Percentiles rank a stretch among this genome's conserved stretches.
Evolutionary conservation across 345 rosid genomes (phyloP).

Genomic region (Corchorus capsularis): DNA sequence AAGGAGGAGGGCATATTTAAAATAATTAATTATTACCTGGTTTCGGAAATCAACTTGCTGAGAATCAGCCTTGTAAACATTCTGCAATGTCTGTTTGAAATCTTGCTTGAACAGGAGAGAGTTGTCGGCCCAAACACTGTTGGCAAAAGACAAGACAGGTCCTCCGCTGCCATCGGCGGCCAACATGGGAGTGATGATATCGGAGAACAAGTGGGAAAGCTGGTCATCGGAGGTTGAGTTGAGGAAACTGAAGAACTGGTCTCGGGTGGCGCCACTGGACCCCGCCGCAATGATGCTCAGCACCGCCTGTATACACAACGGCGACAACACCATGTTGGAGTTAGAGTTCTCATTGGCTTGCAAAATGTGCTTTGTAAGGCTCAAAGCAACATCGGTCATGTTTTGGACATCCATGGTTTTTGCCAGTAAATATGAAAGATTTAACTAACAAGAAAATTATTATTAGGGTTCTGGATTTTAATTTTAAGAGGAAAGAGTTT

Average conservation of each 20-base stretch:
- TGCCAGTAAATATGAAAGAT: no score
- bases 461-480: no score
- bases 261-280: slow-evolving; percentile 55
- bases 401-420: slow-evolving; percentile 51
- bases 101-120: slow-evolving; percentile 56
- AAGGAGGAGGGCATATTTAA: no score
- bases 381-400: slow-evolving; percentile 50
- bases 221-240: slow-evolving; percentile 52
- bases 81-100: slow-evolving; percentile 48
- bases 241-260: slow-evolving; percentile 77
- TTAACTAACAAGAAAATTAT: no score
- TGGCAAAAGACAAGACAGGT: slow-evolving; percentile 56
- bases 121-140: slow-evolving; percentile 66
- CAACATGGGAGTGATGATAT: slow-evolving; percentile 48
- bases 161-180: slow-evolving; percentile 77
- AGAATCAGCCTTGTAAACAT: slow-evolving; percentile 58
- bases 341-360: slow-evolving; percentile 46
- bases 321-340: slow-evolving; percentile 55
- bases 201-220: slow-evolving; percentile 52
- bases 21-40: slow-evolving; percentile 57
- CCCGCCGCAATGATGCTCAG: slow-evolving; percentile 71
- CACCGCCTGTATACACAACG: slow-evolving; percentile 65
- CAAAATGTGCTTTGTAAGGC: slow-evolving; percentile 47
- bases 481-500: no score
- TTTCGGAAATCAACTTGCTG: slow-evolving; percentile 63